These are phyloP conservation scores for Trichoderma sp. DNA, from an alignment of 2,329 filamentous ascomycete species.

Conservation along the genomic window DNA sequence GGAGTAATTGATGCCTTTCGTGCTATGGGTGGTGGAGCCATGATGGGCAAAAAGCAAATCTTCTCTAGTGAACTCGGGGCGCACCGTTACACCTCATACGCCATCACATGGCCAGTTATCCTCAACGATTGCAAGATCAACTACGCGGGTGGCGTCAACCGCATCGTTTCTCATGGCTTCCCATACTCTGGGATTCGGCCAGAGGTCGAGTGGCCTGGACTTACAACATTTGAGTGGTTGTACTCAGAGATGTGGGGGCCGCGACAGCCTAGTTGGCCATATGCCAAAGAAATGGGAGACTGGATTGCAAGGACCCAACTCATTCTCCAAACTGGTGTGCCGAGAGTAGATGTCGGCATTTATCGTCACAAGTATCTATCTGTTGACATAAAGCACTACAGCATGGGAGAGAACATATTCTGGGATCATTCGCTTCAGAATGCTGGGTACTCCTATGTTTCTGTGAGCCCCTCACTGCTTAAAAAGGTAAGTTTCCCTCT, in stretches of 20 bases:
- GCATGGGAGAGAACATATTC: background rate
- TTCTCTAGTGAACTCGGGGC: conserved; percentile 4
- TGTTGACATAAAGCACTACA: conserved; percentile 5
- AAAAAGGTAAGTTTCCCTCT: background rate
- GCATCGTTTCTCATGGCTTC: conserved; percentile 3
- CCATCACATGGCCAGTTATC: conserved; percentile 4
- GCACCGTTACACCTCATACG: background rate
- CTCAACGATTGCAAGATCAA: conserved; percentile 9
- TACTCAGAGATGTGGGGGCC: conserved; percentile 10
- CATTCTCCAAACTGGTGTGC: conserved; percentile 1
- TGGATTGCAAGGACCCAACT: conserved; percentile 6
- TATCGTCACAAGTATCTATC: conserved; percentile 10
- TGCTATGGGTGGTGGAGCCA: conserved; percentile 1
- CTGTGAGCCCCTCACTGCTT: conserved; percentile 6
- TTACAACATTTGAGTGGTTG: conserved; percentile 3
- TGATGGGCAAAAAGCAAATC: conserved; percentile 9
- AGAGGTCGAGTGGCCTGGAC: background rate
- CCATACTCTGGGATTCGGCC: conserved; percentile 2
- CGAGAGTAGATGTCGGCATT: conserved; percentile 2
- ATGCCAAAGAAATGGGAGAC: conserved; percentile 8
- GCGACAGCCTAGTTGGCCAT: conserved; percentile 1
- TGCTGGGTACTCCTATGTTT: conserved; percentile 2
- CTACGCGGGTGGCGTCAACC: background rate
- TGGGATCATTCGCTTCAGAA: background rate
- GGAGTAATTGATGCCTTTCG: conserved; percentile 5